Conservation (phyloP, 1,139 yeast genomes). For the Arxiozyma bovina region DNA sequence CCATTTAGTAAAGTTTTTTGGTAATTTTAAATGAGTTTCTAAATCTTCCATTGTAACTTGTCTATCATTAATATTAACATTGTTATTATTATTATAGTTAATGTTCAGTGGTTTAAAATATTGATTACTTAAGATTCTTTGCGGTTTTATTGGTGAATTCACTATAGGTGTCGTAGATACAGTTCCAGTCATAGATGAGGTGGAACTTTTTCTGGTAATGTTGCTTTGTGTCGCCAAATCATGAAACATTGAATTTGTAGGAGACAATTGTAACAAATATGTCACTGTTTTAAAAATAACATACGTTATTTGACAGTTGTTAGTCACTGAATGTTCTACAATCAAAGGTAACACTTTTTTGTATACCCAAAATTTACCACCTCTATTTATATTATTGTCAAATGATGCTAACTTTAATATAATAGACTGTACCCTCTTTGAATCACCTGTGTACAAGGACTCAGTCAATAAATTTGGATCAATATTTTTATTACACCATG, state of each 20-base stretch:
- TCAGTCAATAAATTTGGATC: constrained; percentile 10
- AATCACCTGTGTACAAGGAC: constrained; percentile 7
- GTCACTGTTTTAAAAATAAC: constrained; percentile 23
- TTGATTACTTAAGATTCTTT: constrained; percentile 1
- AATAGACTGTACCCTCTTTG: constrained; percentile 21
- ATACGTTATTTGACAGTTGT: constrained; percentile 14
- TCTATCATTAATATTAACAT: background rate
- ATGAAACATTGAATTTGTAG: background rate
- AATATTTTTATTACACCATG: constrained; percentile 23
- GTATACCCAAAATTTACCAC: constrained; percentile 12
- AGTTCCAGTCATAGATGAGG: constrained; percentile 9
- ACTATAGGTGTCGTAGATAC: constrained; percentile 12
- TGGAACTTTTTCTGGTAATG: constrained; percentile 1
- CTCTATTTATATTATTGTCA: constrained; percentile 2
- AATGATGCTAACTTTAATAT: constrained; percentile 19
- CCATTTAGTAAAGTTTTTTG: constrained; percentile 21
- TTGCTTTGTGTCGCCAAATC: background rate
- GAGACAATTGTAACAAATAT: constrained; percentile 6
- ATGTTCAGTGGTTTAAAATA: background rate
- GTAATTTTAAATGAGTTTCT: constrained; percentile 7
- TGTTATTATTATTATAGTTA: background rate
- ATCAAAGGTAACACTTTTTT: constrained; percentile 9
- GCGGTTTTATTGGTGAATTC: constrained; percentile 8
- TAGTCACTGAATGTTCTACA: background rate
- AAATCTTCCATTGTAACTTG: background rate